phyloP scores from a whole-genome alignment of 2,329 filamentous ascomycete genomes.

The Fusarium sp. region DNA sequence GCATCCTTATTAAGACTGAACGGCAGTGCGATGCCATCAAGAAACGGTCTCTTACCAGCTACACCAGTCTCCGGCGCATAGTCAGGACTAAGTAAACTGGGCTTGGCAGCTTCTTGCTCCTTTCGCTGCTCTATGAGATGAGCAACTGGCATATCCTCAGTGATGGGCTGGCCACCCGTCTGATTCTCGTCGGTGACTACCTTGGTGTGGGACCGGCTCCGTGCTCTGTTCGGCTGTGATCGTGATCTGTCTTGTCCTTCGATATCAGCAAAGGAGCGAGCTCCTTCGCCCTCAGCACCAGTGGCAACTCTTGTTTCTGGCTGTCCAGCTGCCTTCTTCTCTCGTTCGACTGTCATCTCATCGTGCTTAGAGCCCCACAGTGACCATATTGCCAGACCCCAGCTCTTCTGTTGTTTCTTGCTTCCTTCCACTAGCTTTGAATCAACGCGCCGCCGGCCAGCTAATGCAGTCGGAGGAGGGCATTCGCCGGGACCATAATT shows the following conservation, averaged over 20 bases:
- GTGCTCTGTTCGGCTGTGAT: constrained; percentile 37
- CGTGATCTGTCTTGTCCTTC: constrained; percentile 49
- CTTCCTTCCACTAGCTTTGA: constrained; percentile 53
- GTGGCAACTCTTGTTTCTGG: constrained; percentile 47
- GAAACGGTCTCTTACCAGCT: constrained; percentile 70
- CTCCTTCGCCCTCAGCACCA: constrained; percentile 55
- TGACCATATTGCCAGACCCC: constrained; percentile 85
- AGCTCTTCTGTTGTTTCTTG: constrained; percentile 71
- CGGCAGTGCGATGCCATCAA: constrained; percentile 76
- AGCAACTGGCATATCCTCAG: constrained; percentile 56
- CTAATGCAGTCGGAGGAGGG: constrained; percentile 86
- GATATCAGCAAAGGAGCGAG: constrained; percentile 54
- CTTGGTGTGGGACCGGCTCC: constrained; percentile 56
- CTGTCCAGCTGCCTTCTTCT: constrained; percentile 60
- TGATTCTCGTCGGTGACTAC: constrained; percentile 64
- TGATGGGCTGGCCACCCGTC: constrained; percentile 46
- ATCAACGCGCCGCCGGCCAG: constrained; percentile 68
- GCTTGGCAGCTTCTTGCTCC: constrained; percentile 50
- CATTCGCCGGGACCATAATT: constrained; percentile 75
- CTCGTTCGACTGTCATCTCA: constrained; percentile 72
- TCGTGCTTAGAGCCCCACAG: constrained; percentile 92
- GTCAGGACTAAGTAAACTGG: constrained; percentile 56
- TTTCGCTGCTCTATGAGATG: constrained; percentile 55
- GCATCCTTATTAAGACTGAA: constrained; percentile 74
- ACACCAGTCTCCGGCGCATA: constrained; percentile 59